Evolutionary conservation across 768 basidiomycete genomes (phyloP), one percentile per base, ranked within the genome.

Genomic region (Sarcodon sp.): DNA sequence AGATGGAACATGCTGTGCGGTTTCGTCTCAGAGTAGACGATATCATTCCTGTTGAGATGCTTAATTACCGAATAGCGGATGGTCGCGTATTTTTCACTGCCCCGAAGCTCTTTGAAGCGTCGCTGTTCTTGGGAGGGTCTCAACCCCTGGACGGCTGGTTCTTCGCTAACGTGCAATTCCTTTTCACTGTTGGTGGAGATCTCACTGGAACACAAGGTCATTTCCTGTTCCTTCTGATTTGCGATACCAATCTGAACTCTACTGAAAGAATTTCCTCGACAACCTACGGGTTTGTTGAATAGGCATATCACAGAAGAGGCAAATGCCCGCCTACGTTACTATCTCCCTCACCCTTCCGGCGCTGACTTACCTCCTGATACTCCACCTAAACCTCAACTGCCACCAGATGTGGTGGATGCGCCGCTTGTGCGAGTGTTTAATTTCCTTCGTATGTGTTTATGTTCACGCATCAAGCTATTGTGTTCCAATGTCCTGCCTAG

Each of bases 371-470:
- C 67, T 9, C 67, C 69, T 32, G 68, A 64, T 31, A 53, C 65
- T 10, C 70, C 75, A 18, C 67, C 71, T 37, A 61, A 67, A 44
- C 73, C 70, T 4, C 61, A 77, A 57, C 64, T 87, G 21, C 74
- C 79, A 0, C 70, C 73, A 43, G 77, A 76, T 44, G 69, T 77
- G 31, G 71, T 83, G 12, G 91, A 96, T 57, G 73, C 87, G 27
- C 92, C 93, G 9, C 73, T 97, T 3, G 76, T 91, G 7, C 77
- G 93, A 37, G 58, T 90, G 6, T 92, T 76, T 65, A 94, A 93
- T 55, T 87, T 94, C 54, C 69, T 97, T 34, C 90, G 92, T 94
- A 61, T 58, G 89, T 62, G 5, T 18, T 4, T 56, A 4, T 18
- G 45, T 35, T 39, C 34, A 10, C 33, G 10, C 27, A 2, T 38